A percentile compares a stretch with the other conserved stretches of the same genome.
These are phyloP conservation scores for Nyctanthes arbortristis DNA, from an alignment of 257 asterid species.

Conservation along the genomic window DNA sequence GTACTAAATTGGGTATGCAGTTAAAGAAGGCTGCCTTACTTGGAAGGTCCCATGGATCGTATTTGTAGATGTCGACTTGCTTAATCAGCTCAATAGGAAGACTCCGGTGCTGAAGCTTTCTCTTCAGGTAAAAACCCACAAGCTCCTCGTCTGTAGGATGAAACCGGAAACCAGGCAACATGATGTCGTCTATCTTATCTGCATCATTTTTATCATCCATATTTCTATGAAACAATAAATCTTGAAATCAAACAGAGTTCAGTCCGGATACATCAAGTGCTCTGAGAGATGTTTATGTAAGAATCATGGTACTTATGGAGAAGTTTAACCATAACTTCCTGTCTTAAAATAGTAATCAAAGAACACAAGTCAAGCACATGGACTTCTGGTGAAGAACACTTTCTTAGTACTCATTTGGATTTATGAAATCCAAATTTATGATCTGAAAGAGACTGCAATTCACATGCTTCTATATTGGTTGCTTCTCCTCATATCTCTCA, in stretches of 20 bases:
- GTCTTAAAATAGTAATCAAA: slow-evolving; percentile 9
- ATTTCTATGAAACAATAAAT: too few species aligned
- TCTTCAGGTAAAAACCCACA: slow-evolving; percentile 67
- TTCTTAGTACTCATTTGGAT: slow-evolving; percentile 22
- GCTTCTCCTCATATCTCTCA: slow-evolving; percentile 36
- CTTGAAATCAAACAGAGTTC: not conserved
- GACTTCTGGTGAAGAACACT: slow-evolving; percentile 29
- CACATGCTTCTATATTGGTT: slow-evolving; percentile 40
- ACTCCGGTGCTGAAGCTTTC: slow-evolving; percentile 60
- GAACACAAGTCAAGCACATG: slow-evolving; percentile 43
- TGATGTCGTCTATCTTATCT: slow-evolving; percentile 65
- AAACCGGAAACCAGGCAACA: slow-evolving; percentile 85
- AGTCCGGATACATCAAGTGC: not conserved
- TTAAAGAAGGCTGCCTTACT: slow-evolving; percentile 40
- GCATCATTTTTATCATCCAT: slow-evolving; percentile 56
- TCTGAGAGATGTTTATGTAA: too few species aligned
- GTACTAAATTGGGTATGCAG: not conserved
- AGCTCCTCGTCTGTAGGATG: slow-evolving; percentile 92
- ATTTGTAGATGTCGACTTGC: slow-evolving; percentile 83
- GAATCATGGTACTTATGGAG: slow-evolving; percentile 6
- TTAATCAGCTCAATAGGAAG: slow-evolving; percentile 77
- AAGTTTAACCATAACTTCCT: slow-evolving; percentile 3
- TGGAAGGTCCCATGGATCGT: slow-evolving; percentile 95
- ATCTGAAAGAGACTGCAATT: slow-evolving; percentile 49
- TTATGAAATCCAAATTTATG: slow-evolving; percentile 48